A percentile compares a stretch with the other conserved stretches of the same genome.
These are phyloP conservation scores for Geosmithia morbida DNA, from an alignment of 2,329 filamentous ascomycete species.

Conservation along the genomic window DNA sequence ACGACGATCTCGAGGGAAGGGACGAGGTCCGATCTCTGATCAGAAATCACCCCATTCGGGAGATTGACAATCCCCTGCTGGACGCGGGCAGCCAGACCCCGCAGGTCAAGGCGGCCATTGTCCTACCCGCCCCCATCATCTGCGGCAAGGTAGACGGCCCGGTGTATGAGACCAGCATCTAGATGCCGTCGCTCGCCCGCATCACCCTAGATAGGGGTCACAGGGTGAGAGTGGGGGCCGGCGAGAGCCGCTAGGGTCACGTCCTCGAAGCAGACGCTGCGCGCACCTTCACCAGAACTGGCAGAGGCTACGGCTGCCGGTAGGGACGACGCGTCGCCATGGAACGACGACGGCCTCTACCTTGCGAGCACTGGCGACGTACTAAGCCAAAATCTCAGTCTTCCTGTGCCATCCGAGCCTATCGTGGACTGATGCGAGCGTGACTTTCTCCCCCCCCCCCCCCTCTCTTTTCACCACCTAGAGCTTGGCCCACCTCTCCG, in stretches of 20 bases:
- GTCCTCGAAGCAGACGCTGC: slow-evolving; percentile 19
- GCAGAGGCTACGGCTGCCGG: slow-evolving; percentile 13
- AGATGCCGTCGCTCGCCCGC: slow-evolving; percentile 20
- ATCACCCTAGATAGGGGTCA: slow-evolving; percentile 16
- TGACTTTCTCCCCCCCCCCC: too few species aligned
- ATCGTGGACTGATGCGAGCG: too few species aligned
- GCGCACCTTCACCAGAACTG: slow-evolving; percentile 12
- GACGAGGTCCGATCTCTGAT: slow-evolving; percentile 12
- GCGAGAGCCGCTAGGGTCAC: slow-evolving; percentile 18
- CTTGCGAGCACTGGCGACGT: slow-evolving; percentile 13
- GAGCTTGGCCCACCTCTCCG: slow-evolving; percentile 16
- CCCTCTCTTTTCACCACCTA: too few species aligned
- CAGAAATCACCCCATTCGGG: slow-evolving; percentile 10
- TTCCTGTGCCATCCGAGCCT: not conserved
- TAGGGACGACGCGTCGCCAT: slow-evolving; percentile 9
- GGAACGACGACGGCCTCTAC: slow-evolving; percentile 24
- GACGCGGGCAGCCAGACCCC: slow-evolving; percentile 11
- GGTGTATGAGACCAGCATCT: slow-evolving; percentile 22
- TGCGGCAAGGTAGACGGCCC: slow-evolving; percentile 23
- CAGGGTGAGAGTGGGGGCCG: slow-evolving; percentile 17
- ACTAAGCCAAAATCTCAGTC: slow-evolving; percentile 9
- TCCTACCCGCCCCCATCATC: slow-evolving; percentile 21
- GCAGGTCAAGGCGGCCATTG: slow-evolving; percentile 16
- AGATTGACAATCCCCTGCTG: slow-evolving; percentile 21
- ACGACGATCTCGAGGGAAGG: slow-evolving; percentile 18